phyloP scores from a whole-genome alignment of 2,329 filamentous ascomycete species.

The Mycosphaerella arachidis region DNA sequence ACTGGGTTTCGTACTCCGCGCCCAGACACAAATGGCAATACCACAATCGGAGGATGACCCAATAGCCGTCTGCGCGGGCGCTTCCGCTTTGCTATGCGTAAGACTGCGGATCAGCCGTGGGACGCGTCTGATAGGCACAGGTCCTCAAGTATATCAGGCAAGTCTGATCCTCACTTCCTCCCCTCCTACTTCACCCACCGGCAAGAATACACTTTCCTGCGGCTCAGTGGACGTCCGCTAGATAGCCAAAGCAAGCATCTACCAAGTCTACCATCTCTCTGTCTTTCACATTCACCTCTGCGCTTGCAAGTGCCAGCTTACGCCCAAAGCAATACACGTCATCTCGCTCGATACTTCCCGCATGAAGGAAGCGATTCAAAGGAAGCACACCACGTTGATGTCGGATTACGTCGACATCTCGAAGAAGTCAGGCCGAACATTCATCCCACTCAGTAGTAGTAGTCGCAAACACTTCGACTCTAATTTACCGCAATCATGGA shows the following conservation, averaged over 20 bases:
- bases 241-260: slow-evolving; percentile 4
- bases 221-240: slow-evolving; percentile 7
- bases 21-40: not conserved
- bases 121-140: slow-evolving; percentile 1
- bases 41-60: not conserved
- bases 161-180: slow-evolving; percentile 1
- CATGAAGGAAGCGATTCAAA: slow-evolving; percentile 10
- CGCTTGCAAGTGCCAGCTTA: not conserved
- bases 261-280: slow-evolving; percentile 4
- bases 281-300: not conserved
- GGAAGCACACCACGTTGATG: slow-evolving; percentile 26
- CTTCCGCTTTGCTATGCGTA: not conserved
- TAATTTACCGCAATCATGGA: slow-evolving; percentile 45
- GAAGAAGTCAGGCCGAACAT: slow-evolving; percentile 45
- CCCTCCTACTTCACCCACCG: not conserved
- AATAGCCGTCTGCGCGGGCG: not conserved
- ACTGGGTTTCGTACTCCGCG: not conserved
- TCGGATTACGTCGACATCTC: slow-evolving; percentile 36
- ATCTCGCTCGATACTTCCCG: not conserved
- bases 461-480: slow-evolving; percentile 28
- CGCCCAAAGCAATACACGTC: not conserved
- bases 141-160: not conserved
- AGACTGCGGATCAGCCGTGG: not conserved
- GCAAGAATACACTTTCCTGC: slow-evolving; percentile 1
- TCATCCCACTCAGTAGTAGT: slow-evolving; percentile 43